Conservation (phyloP, 345 rosid genomes). For the Noccaea bulbosa region DNA sequence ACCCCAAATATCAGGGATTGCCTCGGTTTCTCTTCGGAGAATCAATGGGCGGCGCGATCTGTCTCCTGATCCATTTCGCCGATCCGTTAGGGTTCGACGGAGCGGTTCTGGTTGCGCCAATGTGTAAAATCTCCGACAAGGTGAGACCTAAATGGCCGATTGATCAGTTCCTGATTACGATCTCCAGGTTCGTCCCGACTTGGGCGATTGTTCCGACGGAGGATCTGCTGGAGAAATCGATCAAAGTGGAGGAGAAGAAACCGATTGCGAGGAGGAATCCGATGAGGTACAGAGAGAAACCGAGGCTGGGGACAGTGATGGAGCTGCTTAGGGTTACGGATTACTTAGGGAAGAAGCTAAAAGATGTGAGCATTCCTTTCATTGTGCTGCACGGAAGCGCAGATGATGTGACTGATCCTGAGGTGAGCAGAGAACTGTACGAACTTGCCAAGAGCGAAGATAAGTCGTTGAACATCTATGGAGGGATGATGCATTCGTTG, state of each 20-base stretch:
- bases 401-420: constrained; percentile 81
- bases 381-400: constrained; percentile 73
- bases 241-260: constrained; percentile 69
- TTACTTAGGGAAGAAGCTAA: constrained; percentile 49
- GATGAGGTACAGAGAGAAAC: constrained; percentile 68
- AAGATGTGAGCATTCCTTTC: constrained; percentile 64
- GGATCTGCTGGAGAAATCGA: constrained; percentile 60
- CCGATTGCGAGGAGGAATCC: constrained; percentile 64
- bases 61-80: constrained; percentile 62
- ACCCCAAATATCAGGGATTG: constrained; percentile 45
- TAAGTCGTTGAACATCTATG: constrained; percentile 67
- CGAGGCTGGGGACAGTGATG: constrained; percentile 76
- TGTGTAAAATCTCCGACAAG: constrained; percentile 83
- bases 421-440: constrained; percentile 64
- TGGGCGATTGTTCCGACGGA: constrained; percentile 74
- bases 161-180: constrained; percentile 53
- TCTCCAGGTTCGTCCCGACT: constrained; percentile 76
- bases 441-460: constrained; percentile 58
- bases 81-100: constrained; percentile 64
- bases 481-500: constrained; percentile 91
- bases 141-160: constrained; percentile 81
- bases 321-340: constrained; percentile 78
- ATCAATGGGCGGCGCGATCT: constrained; percentile 86
- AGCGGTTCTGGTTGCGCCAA: constrained; percentile 76
- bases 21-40: constrained; percentile 77